phyloP scores from a whole-genome alignment of 306 rosid species.

The Ziziphus jujuba region DNA sequence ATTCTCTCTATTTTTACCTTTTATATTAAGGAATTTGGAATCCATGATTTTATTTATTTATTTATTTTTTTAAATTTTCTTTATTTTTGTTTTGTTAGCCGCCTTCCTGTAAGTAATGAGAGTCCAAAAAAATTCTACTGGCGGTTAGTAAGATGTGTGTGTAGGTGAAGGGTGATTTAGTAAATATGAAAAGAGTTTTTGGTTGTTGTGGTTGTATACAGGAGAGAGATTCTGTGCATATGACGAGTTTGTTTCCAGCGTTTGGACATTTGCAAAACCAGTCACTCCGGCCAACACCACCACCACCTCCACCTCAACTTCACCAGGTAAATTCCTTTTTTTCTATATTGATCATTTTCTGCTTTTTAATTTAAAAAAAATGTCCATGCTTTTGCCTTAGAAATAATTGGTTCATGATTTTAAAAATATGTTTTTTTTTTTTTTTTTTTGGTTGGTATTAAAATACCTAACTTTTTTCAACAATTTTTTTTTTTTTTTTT shows the following conservation, averaged over 20 bases:
- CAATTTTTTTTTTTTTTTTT: background rate
- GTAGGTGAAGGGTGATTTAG: conserved; percentile 18
- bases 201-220: conserved; percentile 19
- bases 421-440: too few relatives aligned
- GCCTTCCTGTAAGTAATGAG: conserved; percentile 1
- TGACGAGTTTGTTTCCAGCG: conserved; percentile 60
- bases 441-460: background rate
- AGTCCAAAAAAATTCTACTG: background rate
- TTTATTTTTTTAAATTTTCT: background rate
- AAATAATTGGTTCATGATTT: too few relatives aligned
- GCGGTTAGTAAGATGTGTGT: background rate
- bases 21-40: conserved; percentile 1
- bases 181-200: background rate
- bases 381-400: too few relatives aligned
- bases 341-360: background rate
- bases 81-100: background rate
- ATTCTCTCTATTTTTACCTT: background rate
- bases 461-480: background rate
- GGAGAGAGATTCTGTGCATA: conserved; percentile 72
- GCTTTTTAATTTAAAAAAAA: background rate
- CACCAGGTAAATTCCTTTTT: conserved; percentile 51
- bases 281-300: conserved; percentile 63
- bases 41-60: background rate
- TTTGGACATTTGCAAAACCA: conserved; percentile 71
- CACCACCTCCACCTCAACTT: conserved; percentile 56